A percentile compares a stretch with the other conserved stretches of the same genome.
Conservation (phyloP, 805 yeast genomes). For the Maudiozyma bulderi region DNA sequence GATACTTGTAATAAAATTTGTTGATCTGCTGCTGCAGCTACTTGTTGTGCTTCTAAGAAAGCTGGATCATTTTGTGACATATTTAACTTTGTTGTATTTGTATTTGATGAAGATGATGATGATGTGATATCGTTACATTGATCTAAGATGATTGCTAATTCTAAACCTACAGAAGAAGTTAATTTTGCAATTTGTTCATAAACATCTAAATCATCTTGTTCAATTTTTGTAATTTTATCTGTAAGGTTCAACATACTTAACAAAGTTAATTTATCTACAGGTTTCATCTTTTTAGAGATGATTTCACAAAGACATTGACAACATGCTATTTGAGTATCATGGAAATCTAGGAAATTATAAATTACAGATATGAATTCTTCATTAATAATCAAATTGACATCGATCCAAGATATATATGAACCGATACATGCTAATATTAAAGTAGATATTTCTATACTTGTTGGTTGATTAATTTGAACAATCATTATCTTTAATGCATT, state of each 20-base stretch:
- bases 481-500: constrained; percentile 25
- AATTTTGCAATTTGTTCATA: constrained; percentile 69
- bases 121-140: constrained; percentile 30
- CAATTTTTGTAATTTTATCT: constrained; percentile 31
- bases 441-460: constrained; percentile 17
- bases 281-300: constrained; percentile 69
- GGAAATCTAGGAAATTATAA: constrained; percentile 45
- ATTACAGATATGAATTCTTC: constrained; percentile 45
- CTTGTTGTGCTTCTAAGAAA: constrained; percentile 29
- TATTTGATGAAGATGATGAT: not conserved
- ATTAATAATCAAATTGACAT: constrained; percentile 56
- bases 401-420: constrained; percentile 87
- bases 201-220: constrained; percentile 47
- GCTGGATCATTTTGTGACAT: not conserved
- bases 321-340: constrained; percentile 46
- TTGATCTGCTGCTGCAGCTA: constrained; percentile 33
- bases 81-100: no score
- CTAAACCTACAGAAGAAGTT: constrained; percentile 63
- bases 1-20: constrained; percentile 48
- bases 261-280: constrained; percentile 53
- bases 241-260: constrained; percentile 61
- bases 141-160: constrained; percentile 61
- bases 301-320: constrained; percentile 45
- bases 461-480: constrained; percentile 2
- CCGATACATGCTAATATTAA: constrained; percentile 56